Evolutionary conservation across 1,139 yeast genomes (phyloP), one percentile per base, ranked within the genome.

Genomic region (Taphrina communis): DNA sequence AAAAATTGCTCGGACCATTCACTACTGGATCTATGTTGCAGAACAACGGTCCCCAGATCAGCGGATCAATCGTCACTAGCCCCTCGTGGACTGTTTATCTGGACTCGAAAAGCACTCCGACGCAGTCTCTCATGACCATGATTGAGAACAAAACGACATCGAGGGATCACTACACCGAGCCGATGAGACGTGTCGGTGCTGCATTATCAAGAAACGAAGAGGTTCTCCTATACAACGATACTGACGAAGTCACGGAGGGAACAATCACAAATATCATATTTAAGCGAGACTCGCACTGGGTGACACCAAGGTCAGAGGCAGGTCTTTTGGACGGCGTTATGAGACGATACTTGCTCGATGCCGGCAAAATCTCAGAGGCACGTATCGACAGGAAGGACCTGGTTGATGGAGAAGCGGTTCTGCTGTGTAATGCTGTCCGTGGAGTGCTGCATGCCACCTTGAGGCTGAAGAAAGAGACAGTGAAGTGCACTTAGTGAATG

Each of bases 311-410:
- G 38, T 79, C 92, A 53, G 81, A 86, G 1, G 80, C 87, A 12
- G 99, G 98, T 0, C 90, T 97, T 75, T 81, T 93, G 66, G 88
- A 93, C 78, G 98, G 98, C 8, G 94, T 89, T 0, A 85, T 86
- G 75, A 82, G 98, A 73, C 86, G 86, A 71, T 84, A 83, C 75
- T 78, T 94, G 62, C 76, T 94, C 21, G 78, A 82, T 19, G 84
- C 85, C 62, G 83, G 84, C 1, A 75, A 81, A 53, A 79, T 93
- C 0, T 81, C 81, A 65, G 97, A 90, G 75, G 85, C 82, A 11
- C 76, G 77, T 0, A 77, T 92, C 0, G 73, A 74, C 4, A 75
- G 81, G 25, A 77, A 80, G 14, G 84, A 84, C 17, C 74, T 94
- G 6, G 74, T 76, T 36, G 78, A 79, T 17, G 97, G 96, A 1